phyloP scores from a whole-genome alignment of 2,329 filamentous ascomycete species.

The Hypomyces rosellus region DNA sequence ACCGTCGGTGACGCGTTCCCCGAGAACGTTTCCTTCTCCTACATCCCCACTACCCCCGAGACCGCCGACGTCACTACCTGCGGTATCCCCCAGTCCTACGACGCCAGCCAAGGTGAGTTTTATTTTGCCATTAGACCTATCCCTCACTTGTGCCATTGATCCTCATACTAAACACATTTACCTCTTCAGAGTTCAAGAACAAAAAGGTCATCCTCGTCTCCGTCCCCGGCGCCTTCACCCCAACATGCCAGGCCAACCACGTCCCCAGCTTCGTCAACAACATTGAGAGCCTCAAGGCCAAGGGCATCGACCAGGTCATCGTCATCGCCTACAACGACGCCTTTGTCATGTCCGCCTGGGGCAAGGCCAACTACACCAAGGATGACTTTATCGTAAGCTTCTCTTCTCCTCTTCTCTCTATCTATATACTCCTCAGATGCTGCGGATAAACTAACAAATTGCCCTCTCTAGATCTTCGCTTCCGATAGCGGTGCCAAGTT shows the following conservation, averaged over 20 bases:
- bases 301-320: constrained; percentile 77
- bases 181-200: constrained; percentile 49
- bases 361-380: constrained; percentile 76
- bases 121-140: too few relatives aligned
- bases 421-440: background rate
- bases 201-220: constrained; percentile 53
- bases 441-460: background rate
- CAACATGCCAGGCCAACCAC: constrained; percentile 76
- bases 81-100: constrained; percentile 69
- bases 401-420: background rate
- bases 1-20: constrained; percentile 82
- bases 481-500: constrained; percentile 64
- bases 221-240: constrained; percentile 72
- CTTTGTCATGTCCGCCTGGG: constrained; percentile 84
- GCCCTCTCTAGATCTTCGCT: constrained; percentile 57
- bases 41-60: constrained; percentile 71
- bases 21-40: constrained; percentile 72
- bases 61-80: constrained; percentile 64
- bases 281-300: constrained; percentile 62
- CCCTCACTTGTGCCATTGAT: too few relatives aligned
- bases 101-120: constrained; percentile 68
- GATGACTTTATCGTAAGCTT: constrained; percentile 54
- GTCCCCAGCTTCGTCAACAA: constrained; percentile 74
- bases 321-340: constrained; percentile 81
- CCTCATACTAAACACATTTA: too few relatives aligned